Percentiles rank a stretch among this genome's conserved stretches.
Conservation (phyloP, 306 rosid genomes). For the Spatholobus suberectus region DNA sequence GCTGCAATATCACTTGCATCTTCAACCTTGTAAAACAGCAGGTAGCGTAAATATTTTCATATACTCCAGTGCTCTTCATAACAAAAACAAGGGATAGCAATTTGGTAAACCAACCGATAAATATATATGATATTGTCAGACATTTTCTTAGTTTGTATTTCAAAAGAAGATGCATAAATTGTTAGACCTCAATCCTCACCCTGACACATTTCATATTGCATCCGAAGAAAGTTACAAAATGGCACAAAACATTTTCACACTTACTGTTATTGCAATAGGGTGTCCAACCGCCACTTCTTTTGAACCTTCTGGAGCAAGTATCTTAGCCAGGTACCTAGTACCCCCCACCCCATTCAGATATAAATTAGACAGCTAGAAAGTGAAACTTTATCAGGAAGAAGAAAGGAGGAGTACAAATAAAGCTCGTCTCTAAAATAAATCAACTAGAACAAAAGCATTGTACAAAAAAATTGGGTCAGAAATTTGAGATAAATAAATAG, state of each 20-base stretch:
- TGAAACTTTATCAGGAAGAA: slow-evolving; percentile 23
- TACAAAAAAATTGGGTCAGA: slow-evolving; percentile 16
- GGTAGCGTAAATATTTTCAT: slow-evolving; percentile 43
- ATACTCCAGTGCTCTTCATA: slow-evolving; percentile 34
- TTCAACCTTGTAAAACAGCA: slow-evolving; percentile 73
- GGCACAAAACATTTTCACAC: slow-evolving; percentile 47
- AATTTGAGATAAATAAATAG: slow-evolving; percentile 9
- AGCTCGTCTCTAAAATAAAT: slow-evolving; percentile 15
- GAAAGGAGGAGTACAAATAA: slow-evolving; percentile 22
- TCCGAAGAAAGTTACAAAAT: slow-evolving; percentile 24
- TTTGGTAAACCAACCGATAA: slow-evolving; percentile 31
- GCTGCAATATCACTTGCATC: slow-evolving; percentile 78
- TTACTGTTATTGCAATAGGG: slow-evolving; percentile 95
- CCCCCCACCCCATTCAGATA: background rate
- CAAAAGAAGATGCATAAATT: slow-evolving; percentile 34
- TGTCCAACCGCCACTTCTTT: slow-evolving; percentile 94
- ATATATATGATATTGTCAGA: background rate
- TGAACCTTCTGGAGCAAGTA: slow-evolving; percentile 85
- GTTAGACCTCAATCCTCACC: slow-evolving; percentile 13
- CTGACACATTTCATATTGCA: slow-evolving; percentile 20
- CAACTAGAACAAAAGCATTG: background rate
- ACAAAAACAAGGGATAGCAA: slow-evolving; percentile 14
- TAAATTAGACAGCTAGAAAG: slow-evolving; percentile 29
- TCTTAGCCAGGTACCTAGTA: slow-evolving; percentile 87
- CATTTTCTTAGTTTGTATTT: slow-evolving; percentile 25